These are phyloP conservation scores for Aspergillus eucalypticola DNA, from an alignment of 2,329 filamentous ascomycete genomes.

Conservation along the genomic window DNA sequence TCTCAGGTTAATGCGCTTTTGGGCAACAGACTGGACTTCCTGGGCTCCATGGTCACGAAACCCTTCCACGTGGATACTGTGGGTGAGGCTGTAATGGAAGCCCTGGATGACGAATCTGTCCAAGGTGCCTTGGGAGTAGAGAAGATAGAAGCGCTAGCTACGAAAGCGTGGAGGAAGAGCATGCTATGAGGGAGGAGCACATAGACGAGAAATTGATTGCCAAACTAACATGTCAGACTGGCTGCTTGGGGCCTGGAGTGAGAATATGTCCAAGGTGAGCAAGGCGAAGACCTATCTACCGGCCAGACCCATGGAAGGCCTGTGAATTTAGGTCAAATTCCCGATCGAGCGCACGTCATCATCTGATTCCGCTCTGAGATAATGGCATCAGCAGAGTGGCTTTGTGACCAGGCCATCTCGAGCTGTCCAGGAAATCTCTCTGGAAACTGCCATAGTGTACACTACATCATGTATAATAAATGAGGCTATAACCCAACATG, in stretches of 20 bases:
- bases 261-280: neutral
- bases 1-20: conserved; percentile 75
- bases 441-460: neutral
- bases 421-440: neutral
- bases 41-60: conserved; percentile 82
- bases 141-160: conserved; percentile 78
- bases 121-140: conserved; percentile 75
- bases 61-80: conserved; percentile 85
- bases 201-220: neutral
- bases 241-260: neutral
- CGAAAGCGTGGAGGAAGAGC: conserved; percentile 79
- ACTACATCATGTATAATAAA: conserved; percentile 1
- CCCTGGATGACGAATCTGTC: conserved; percentile 70
- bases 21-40: conserved; percentile 73
- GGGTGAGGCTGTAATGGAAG: conserved; percentile 86
- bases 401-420: neutral
- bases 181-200: conserved; percentile 66
- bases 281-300: neutral
- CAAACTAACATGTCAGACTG: neutral
- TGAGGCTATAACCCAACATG: neutral
- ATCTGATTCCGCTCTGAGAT: neutral
- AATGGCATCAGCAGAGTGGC: neutral
- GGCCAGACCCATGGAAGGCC: neutral
- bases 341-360: neutral
- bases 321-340: neutral